phyloP scores from a whole-genome alignment of 139 green algal species.

The Desmodesmus armatus region DNA sequence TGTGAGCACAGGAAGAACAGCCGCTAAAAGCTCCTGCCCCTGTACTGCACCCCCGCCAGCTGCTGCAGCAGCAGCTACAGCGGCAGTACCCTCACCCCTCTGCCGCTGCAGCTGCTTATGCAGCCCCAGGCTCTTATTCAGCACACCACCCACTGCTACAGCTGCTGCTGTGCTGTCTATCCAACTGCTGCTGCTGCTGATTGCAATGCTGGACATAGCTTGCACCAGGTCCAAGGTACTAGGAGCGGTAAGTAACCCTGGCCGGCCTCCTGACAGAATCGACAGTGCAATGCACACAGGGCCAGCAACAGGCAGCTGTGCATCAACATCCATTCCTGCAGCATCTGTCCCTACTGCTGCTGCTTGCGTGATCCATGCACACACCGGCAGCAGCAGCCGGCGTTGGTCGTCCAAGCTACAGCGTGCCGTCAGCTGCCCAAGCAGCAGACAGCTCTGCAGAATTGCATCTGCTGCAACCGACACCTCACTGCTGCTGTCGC shows the following conservation, averaged over 20 bases:
- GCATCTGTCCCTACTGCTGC: neutral
- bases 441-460: constrained; percentile 19
- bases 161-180: neutral
- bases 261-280: constrained; percentile 12
- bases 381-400: constrained; percentile 17
- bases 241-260: neutral
- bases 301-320: neutral
- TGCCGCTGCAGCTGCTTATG: neutral
- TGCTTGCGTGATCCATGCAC: constrained; percentile 20
- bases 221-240: neutral
- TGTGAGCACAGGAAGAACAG: too few species aligned
- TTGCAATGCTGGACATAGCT: neutral
- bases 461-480: neutral
- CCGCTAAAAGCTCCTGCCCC: too few species aligned
- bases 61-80: neutral
- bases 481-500: neutral
- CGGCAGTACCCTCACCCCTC: neutral
- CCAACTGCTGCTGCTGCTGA: neutral
- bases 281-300: constrained; percentile 2
- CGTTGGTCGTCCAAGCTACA: constrained; percentile 28
- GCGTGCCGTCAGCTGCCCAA: neutral
- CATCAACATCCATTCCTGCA: too few species aligned
- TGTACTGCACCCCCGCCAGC: neutral
- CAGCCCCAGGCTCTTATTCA: constrained; percentile 12
- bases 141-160: constrained; percentile 11